Evolutionary conservation across 371 early-diverging fungal species (phyloP), one percentile per base, ranked within the genome.

Genomic region (Haplosporangium sp.): DNA sequence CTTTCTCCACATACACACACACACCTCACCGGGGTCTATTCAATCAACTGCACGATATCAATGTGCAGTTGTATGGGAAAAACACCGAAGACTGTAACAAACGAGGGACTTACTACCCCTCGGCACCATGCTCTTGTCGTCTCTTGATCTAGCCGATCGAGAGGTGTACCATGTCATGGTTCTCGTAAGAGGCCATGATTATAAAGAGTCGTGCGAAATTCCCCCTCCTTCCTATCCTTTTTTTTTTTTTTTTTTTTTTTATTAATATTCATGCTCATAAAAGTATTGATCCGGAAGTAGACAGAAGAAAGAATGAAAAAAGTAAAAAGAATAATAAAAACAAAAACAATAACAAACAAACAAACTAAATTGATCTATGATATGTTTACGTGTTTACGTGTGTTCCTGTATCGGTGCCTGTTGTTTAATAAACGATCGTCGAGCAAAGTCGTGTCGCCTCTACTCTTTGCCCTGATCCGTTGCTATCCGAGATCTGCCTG

Each of bases 1-100:
- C 36, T 29, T 2, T 40, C 6, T 38, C 48, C 21, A 61, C 37
- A 55, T 12, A 62, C 41, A 68, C 64, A 68, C 59, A 64, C 56
- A 64, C 59, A 63, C 53, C 50, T 21, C n/a, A 60, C 75, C 69
- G 69, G 69, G 54, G 75, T 69, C 69, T 74, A 74, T 74, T 74
- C 75, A 74, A 74, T 74, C 62, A 40, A 20, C 59, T 74, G 75
- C 45, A 52, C 69, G 69, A 67, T 69, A 74, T 58, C 61, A 65
- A 74, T 74, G 75, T 57, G 69, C 69, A 74, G 59, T 53, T 65
- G 75, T 51, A 64, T 74, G 75, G 75, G 75, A 74, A 74, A 69
- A 69, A 64, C 58, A 55, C 65, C 69, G 69, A 74, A 74, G 75
- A 74, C 69, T 64, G 69, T 62, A 74, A 74, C 69, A 74, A 37